Evolutionary conservation across 2,329 filamentous ascomycete species (phyloP), one percentile per base, ranked within the genome.

Genomic region (Epichloe sibirici): DNA sequence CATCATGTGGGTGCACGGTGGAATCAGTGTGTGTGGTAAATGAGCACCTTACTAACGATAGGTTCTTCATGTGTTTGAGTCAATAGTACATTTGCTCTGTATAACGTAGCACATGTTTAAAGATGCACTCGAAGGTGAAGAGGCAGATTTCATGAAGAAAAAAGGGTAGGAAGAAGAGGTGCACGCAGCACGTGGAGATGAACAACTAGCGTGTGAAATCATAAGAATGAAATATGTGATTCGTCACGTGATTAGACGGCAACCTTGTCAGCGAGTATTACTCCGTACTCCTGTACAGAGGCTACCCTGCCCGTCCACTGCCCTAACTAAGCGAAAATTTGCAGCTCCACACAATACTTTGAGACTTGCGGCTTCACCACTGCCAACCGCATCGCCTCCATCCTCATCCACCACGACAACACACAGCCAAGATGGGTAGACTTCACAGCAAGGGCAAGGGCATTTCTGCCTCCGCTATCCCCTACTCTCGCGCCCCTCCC

Each of bases 391-490:
- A 61, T 54, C 57, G 56, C 59, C 62, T 61, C 55, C 60, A 65
- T 61, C 62, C 55, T 58, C 65, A 66, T 64, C 51, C 69, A 61
- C 60, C 66, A 65, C 64, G 61, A 67, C 65, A 66, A 67, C 54
- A 67, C 55, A 64, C 70, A 70, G 72, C 68, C 74, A 87, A 75
- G 64, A 95, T 95, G 89, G 89, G 90, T 85, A 85, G 91, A 82
- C 85, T 97, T 86, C 94, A 98, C 86, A 88, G 82, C 83, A 95
- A 96, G 70, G 91, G 93, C 80, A 97, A 97, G 88, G 94, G 93
- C 76, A 98, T 98, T 78, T 90, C 89, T 64, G 77, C 88, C 77
- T 95, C 89, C 59, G 89, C 93, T 69, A 78, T 97, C 76, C 93
- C 94, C 71, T 98, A 97, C 85, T 95, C 89, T 64, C 91, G 93